phyloP scores from a whole-genome alignment of 148 eudicot species.

The Cornus controversa region DNA sequence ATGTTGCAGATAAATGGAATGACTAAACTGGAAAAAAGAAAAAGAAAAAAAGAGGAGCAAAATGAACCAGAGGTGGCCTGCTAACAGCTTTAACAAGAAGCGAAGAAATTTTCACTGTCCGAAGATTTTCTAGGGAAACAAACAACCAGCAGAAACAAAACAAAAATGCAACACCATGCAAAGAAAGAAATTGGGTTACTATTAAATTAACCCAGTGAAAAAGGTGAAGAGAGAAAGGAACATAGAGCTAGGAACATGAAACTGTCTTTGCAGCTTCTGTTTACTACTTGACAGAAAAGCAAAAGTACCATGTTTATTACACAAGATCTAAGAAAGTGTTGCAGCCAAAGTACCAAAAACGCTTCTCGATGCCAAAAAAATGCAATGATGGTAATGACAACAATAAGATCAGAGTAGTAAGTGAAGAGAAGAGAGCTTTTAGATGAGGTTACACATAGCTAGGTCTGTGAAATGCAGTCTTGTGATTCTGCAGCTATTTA shows the following conservation, averaged over 20 bases:
- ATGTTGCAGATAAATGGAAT: not conserved
- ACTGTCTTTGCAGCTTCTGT: not conserved
- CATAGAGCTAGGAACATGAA: not conserved
- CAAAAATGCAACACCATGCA: not conserved
- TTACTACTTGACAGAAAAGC: not conserved
- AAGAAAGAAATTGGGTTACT: not conserved
- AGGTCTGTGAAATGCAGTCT: not conserved
- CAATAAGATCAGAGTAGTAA: slow-evolving; percentile 5
- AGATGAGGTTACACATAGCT: not conserved
- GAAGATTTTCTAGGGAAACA: slow-evolving; percentile 5
- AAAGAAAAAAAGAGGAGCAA: not conserved
- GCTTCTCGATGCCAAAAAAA: not conserved
- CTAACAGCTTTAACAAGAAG: not conserved
- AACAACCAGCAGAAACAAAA: not conserved
- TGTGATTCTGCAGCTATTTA: not conserved
- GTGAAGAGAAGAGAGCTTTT: not conserved
- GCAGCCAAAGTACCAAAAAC: slow-evolving; percentile 4
- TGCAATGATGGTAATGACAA: not conserved
- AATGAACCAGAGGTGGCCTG: not conserved
- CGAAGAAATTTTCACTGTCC: not conserved
- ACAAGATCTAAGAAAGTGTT: not conserved
- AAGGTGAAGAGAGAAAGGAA: not conserved
- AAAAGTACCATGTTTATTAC: not conserved
- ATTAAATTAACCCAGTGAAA: not conserved
- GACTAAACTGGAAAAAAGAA: slow-evolving; percentile 5